phyloP scores from a whole-genome alignment of 225 moss, liverwort and hornwort species.

The Rhytidiadelphus loreus region DNA sequence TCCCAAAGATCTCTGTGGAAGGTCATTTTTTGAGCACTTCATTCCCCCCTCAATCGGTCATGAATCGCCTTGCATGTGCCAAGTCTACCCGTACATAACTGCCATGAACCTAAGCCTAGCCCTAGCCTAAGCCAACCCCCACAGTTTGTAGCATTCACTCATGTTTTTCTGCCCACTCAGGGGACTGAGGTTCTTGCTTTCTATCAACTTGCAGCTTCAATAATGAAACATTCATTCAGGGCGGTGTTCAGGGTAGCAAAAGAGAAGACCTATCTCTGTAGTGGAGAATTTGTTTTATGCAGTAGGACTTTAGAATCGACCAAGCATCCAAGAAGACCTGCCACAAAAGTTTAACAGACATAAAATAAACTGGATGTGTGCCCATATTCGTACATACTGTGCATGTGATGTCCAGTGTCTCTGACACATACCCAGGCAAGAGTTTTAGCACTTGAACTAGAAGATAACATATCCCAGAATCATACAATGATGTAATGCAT shows the following conservation, averaged over 20 bases:
- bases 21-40: background rate
- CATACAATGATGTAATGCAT: background rate
- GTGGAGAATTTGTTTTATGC: background rate
- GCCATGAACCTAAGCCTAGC: background rate
- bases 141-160: background rate
- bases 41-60: background rate
- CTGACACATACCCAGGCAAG: background rate
- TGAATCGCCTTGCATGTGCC: background rate
- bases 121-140: background rate
- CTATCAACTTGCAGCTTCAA: background rate
- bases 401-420: background rate
- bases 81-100: conserved; percentile 17
- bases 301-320: background rate
- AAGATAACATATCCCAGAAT: background rate
- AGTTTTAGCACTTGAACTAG: background rate
- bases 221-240: background rate
- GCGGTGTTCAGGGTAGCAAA: background rate
- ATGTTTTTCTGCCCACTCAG: background rate
- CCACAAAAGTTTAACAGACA: background rate
- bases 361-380: background rate
- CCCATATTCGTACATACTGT: background rate
- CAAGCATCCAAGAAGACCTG: background rate
- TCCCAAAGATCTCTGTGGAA: background rate
- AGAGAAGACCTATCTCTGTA: background rate
- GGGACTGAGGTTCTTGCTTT: background rate